Evolutionary conservation across 2,329 filamentous ascomycete genomes (phyloP).

Genomic region (Grosmannia penicillata): DNA sequence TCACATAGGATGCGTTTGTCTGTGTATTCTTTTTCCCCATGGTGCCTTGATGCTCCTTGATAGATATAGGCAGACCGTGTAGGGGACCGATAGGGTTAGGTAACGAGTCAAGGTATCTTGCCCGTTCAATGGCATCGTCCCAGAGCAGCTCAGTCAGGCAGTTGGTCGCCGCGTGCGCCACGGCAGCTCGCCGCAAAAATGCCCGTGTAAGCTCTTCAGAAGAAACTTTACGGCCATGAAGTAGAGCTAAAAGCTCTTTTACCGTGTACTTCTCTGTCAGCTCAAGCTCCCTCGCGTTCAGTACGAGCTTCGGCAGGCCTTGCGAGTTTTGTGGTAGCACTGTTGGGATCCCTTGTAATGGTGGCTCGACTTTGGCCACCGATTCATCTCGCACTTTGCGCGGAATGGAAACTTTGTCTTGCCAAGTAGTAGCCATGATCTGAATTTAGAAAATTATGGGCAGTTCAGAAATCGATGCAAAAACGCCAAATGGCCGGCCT

Average conservation of each 20-base stretch:
- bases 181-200: conserved; percentile 5
- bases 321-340: neutral
- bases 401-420: neutral
- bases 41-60: conserved; percentile 16
- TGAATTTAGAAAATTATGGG: no score
- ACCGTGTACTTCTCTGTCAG: conserved; percentile 4
- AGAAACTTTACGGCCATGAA: neutral
- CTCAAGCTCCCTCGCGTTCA: neutral
- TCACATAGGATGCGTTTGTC: neutral
- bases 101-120: conserved; percentile 17
- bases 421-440: no score
- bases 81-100: conserved; percentile 19
- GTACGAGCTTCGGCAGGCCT: neutral
- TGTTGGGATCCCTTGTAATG: neutral
- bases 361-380: conserved; percentile 4
- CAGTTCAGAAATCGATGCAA: no score
- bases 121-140: conserved; percentile 16
- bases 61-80: conserved; percentile 24
- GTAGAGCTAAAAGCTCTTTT: neutral
- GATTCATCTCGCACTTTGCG: conserved; percentile 1
- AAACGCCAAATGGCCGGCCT: no score
- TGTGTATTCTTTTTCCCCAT: neutral
- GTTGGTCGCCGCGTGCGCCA: conserved; percentile 4
- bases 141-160: conserved; percentile 26
- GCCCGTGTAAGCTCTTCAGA: conserved; percentile 2